Base-by-base conservation (phyloP, 441 rosid genomes). In the Flueggea neowawraea region DNA sequence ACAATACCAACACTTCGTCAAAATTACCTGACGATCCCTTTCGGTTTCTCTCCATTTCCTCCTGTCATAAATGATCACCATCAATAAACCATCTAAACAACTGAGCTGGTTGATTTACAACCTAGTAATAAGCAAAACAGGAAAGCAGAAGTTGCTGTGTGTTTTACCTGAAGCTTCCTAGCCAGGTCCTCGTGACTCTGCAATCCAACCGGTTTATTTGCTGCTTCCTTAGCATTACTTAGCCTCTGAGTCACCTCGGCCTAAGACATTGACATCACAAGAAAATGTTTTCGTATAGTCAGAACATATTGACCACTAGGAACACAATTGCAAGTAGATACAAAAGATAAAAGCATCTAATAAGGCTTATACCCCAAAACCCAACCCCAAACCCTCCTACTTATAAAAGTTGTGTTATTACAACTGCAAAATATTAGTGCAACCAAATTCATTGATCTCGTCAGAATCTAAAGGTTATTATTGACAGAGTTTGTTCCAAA, bases 1-100 rank as follows among this genome's bases (percentile, higher is more conserved):
- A 36, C 28, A 36, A 8, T 8, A 36, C 41, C 41, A 36, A 36
- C 41, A 36, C 47, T 16, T 39, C 5, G 31, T 13, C 41, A 16
- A 16, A 31, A 32, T 57, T 85, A 93, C 98, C 91, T 70, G 93
- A 79, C 17, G 90, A 73, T 53, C 87, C 69, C 78, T 76, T 84
- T 48, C 96, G 89, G 69, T 91, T 91, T 72, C 45, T 95, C 80
- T 91, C 97, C 99, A 95, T 82, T 84, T 95, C 99, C 91, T 91
- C 97, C 99, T 95, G 85, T 69, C 65, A 57, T 52, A 66, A 70
- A 73, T 53, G 43, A 66, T 64, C 54, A 49, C 51, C 32, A 53
- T 68, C 51, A 71, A 71, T 55, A 50, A 39, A 41, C 4, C 32
- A 48, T 2, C 45, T 12, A 3, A 12, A 43, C 11, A 50, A 52